phyloP scores from a whole-genome alignment of 495 filamentous ascomycete genomes.

The Lophiostoma macrostomum region DNA sequence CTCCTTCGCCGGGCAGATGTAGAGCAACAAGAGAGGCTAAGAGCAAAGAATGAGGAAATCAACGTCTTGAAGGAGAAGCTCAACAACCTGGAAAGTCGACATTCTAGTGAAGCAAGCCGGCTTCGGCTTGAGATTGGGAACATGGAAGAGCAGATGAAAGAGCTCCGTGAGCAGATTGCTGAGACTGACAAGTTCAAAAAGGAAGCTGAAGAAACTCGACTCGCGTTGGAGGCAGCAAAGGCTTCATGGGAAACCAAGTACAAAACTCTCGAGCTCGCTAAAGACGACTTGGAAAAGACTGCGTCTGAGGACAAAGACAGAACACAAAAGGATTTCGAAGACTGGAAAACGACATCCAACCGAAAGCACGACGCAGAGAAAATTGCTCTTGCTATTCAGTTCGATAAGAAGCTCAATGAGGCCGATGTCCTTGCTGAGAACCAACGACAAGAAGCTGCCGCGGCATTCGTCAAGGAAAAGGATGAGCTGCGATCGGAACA shows the following conservation, averaged over 20 bases:
- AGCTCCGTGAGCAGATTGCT: conserved; percentile 29
- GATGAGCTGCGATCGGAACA: conserved; percentile 26
- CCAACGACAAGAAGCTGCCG: conserved; percentile 15
- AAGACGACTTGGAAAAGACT: conserved; percentile 20
- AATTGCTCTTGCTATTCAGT: conserved; percentile 27
- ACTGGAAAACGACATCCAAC: conserved; percentile 28
- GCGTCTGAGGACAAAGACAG: conserved; percentile 22
- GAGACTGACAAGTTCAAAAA: conserved; percentile 14
- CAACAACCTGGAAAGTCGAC: conserved; percentile 19
- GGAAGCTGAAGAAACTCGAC: conserved; percentile 18
- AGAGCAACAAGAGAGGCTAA: conserved; percentile 33
- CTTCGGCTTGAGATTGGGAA: conserved; percentile 37
- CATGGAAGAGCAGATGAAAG: conserved; percentile 38
- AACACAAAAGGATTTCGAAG: conserved; percentile 24
- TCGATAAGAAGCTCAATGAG: conserved; percentile 31
- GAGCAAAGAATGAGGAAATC: conserved; percentile 35
- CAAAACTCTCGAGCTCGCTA: conserved; percentile 15
- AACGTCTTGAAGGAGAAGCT: conserved; percentile 30
- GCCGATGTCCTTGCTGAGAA: conserved; percentile 23
- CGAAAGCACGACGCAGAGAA: conserved; percentile 25
- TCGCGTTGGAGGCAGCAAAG: conserved; percentile 19
- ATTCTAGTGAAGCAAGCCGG: conserved; percentile 32
- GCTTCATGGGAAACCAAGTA: conserved; percentile 12
- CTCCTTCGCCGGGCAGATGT: conserved; percentile 25
- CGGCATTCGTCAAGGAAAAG: conserved; percentile 27